phyloP scores from a whole-genome alignment of 108 stramenopile species.

The Cyclostephanos tholiformis region DNA sequence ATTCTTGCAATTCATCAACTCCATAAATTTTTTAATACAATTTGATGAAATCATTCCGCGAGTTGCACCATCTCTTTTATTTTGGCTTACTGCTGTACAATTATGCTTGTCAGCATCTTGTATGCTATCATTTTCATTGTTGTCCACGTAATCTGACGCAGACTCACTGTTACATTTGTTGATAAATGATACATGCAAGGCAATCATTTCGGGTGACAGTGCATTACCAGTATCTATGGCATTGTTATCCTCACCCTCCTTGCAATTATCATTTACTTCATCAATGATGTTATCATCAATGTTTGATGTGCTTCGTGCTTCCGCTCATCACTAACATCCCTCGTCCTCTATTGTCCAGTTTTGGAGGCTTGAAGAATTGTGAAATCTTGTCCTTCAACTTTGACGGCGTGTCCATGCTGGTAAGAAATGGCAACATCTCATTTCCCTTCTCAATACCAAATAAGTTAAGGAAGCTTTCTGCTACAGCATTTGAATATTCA shows the following conservation, averaged over 20 bases:
- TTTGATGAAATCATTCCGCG: too few species aligned
- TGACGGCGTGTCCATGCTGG: not conserved
- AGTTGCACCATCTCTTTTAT: too few species aligned
- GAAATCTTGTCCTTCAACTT: not conserved
- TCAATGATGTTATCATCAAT: not conserved
- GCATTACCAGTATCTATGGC: not conserved
- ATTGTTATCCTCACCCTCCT: not conserved
- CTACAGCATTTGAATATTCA: constrained; percentile 1
- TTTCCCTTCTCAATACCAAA: constrained; percentile 18
- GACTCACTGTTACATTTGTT: not conserved
- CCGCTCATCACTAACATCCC: not conserved
- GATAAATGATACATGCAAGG: not conserved
- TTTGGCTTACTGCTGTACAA: too few species aligned
- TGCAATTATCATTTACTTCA: not conserved
- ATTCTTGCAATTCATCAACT: not conserved
- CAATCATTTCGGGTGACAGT: too few species aligned
- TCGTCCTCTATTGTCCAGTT: not conserved
- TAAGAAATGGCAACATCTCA: constrained; percentile 16
- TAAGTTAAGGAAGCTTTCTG: constrained; percentile 10
- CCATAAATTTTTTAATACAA: constrained; percentile 5
- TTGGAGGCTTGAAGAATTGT: constrained; percentile 1
- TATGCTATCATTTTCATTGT: not conserved
- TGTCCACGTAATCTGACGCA: not conserved
- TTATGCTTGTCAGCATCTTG: not conserved
- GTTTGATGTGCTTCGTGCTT: not conserved